Base-by-base conservation (phyloP, 2,329 filamentous ascomycete genomes). In the Hypoxylon sp. region DNA sequence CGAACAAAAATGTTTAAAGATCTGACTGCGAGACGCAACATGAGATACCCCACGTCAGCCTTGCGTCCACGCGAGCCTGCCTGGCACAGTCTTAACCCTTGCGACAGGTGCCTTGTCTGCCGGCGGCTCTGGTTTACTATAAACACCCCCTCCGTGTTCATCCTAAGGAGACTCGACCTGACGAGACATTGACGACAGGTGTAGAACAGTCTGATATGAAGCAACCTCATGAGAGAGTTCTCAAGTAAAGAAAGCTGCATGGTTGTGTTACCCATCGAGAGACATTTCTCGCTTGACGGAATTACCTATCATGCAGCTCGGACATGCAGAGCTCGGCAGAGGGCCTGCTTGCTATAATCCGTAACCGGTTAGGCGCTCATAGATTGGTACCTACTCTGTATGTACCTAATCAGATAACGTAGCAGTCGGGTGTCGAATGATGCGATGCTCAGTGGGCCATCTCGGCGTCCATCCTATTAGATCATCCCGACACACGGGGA, bases 11-110 rank as follows among this genome's bases (percentile, higher is more conserved):
- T 53, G 44, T 30, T 64, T 63, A 64, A 64, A 65, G 64, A 67
- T 67, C 57, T 69, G 40, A 65, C 66, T 53, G 53, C 54, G 50
- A 62, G 31, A 65, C 53, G 61, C 20, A 55, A 56, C 42, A 53
- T 61, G 31, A 61, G 49, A 57, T 30, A 57, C 64, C 66, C 64
- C 69, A 70, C 66, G 59, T 72, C 64, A 72, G 69, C 69, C 67
- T 72, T 68, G 64, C 54, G 35, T 61, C 54, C 61, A 65, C 56
- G 56, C 61, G 51, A 48, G 61, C 64, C 20, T 44, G 54, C 50
- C 62, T 49, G 42, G 20, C n/a, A n/a, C 17, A 48, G 57, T 66
- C 48, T 8, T 40, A 35, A 48, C 48, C 51, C 54, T 49, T 66
- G 54, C 48, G 30, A 35, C 11, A 10, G 6, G 17, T 33, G 40